Conservation (phyloP, 352 stramenopile species). For the Globisporangium sylvaticum region DNA sequence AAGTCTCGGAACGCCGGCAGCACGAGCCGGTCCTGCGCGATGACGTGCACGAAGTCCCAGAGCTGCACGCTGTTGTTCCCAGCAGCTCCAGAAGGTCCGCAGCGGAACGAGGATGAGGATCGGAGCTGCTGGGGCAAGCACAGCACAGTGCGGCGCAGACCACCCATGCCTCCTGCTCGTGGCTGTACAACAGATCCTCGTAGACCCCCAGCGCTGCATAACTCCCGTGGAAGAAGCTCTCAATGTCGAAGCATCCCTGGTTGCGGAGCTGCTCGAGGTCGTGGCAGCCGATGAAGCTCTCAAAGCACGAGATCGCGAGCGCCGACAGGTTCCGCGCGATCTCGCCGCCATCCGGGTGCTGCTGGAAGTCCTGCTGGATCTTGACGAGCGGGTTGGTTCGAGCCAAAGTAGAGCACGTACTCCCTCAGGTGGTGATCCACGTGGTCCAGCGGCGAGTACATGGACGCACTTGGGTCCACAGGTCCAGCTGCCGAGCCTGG, state of each 20-base stretch:
- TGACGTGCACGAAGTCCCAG: conserved; percentile 56
- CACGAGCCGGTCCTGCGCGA: conserved; percentile 47
- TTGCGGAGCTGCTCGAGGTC: conserved; percentile 53
- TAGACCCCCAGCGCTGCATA: conserved; percentile 19
- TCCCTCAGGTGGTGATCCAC: conserved; percentile 39
- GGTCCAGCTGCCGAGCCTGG: background rate
- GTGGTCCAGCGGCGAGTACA: conserved; percentile 33
- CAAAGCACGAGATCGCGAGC: conserved; percentile 56
- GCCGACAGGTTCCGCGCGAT: conserved; percentile 27
- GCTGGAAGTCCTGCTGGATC: conserved; percentile 56
- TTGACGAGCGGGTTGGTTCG: conserved; percentile 50
- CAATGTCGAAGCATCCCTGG: conserved; percentile 44
- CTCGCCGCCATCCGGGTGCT: conserved; percentile 28
- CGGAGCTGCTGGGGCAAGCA: conserved; percentile 44
- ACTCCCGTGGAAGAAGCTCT: conserved; percentile 22
- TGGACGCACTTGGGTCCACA: background rate
- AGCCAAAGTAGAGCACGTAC: conserved; percentile 58
- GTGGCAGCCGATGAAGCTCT: conserved; percentile 37
- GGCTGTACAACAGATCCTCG: conserved; percentile 23
- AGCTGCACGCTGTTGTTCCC: conserved; percentile 21
- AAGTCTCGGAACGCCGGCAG: conserved; percentile 38
- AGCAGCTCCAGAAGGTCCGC: background rate
- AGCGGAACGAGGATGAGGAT: conserved; percentile 7
- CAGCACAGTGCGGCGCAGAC: conserved; percentile 46
- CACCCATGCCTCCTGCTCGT: conserved; percentile 42